Evolutionary conservation across 208 protist genomes (phyloP).

Genomic region (Trypanosoma boissoni): DNA sequence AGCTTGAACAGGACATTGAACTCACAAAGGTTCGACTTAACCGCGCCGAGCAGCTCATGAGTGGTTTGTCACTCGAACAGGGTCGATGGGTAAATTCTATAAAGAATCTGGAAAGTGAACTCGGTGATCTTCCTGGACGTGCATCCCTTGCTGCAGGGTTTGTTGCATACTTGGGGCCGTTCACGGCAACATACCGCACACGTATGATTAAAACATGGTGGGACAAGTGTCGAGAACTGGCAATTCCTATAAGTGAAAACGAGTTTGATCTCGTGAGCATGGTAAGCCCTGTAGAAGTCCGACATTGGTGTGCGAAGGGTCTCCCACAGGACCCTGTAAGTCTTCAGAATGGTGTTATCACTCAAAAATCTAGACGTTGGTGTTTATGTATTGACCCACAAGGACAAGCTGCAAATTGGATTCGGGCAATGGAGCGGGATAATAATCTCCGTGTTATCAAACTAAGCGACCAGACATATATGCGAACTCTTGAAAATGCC

Average conservation of each 20-base stretch:
- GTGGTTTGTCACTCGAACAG: slow-evolving; percentile 84
- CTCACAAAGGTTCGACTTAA: slow-evolving; percentile 85
- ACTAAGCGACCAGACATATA: slow-evolving; percentile 90
- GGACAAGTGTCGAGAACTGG: slow-evolving; percentile 52
- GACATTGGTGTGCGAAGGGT: slow-evolving; percentile 92
- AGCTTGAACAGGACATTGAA: slow-evolving; percentile 92
- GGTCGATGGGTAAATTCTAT: slow-evolving; percentile 73
- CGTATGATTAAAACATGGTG: slow-evolving; percentile 72
- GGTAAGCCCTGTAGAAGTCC: slow-evolving; percentile 89
- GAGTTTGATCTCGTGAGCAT: slow-evolving; percentile 87
- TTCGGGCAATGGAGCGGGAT: slow-evolving; percentile 91
- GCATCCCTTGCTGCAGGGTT: slow-evolving; percentile 87
- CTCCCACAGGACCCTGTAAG: slow-evolving; percentile 94
- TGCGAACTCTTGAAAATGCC: slow-evolving; percentile 92
- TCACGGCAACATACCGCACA: slow-evolving; percentile 84
- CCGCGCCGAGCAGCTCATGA: slow-evolving; percentile 90
- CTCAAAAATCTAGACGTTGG: slow-evolving; percentile 89
- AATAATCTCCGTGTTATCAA: slow-evolving; percentile 93
- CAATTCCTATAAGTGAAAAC: slow-evolving; percentile 63
- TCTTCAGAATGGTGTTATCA: slow-evolving; percentile 91
- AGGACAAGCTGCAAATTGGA: slow-evolving; percentile 95
- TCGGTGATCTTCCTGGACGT: slow-evolving; percentile 57
- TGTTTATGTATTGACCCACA: slow-evolving; percentile 95
- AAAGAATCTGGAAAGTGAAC: slow-evolving; percentile 55
- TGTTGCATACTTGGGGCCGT: slow-evolving; percentile 92